These are phyloP conservation scores for Ammopiptanthus mongolicus DNA, from an alignment of 306 rosid species.

Conservation along the genomic window DNA sequence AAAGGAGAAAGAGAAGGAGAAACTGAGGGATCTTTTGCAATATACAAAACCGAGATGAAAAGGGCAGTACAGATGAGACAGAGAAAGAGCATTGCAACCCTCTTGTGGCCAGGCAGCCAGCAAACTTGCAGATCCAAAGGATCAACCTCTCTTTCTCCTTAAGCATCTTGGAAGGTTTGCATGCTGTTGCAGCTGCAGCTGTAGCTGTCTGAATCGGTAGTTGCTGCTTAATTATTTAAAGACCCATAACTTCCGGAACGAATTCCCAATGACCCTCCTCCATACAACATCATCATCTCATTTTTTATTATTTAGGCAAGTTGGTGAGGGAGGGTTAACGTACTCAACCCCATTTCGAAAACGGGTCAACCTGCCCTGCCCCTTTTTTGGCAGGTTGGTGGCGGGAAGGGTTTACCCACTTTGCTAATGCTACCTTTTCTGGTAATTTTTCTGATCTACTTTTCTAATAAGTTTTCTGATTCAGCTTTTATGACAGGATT, in stretches of 20 bases:
- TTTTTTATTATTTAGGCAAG: too few species aligned
- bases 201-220: too few species aligned
- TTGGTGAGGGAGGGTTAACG: too few species aligned
- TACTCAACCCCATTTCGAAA: too few species aligned
- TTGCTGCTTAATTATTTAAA: slow-evolving; percentile 49
- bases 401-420: too few species aligned
- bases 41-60: slow-evolving; percentile 68
- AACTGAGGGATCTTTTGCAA: slow-evolving; percentile 55
- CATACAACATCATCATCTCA: too few species aligned
- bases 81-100: slow-evolving; percentile 83
- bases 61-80: slow-evolving; percentile 63
- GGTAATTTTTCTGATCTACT: too few species aligned
- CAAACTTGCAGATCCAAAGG: slow-evolving; percentile 75
- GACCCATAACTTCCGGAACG: slow-evolving; percentile 84
- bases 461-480: too few species aligned
- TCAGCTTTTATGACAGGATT: too few species aligned
- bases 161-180: slow-evolving; percentile 69
- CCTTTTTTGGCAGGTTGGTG: too few species aligned
- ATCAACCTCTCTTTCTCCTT: slow-evolving; percentile 80
- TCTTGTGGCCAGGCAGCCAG: slow-evolving; percentile 45
- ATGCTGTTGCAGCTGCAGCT: neutral
- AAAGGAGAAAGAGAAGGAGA: neutral
- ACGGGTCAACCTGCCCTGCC: too few species aligned
- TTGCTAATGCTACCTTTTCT: too few species aligned
- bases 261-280: slow-evolving; percentile 63